phyloP scores from a whole-genome alignment of 2,329 filamentous ascomycete genomes.

The Neoarthrinium moseri region DNA sequence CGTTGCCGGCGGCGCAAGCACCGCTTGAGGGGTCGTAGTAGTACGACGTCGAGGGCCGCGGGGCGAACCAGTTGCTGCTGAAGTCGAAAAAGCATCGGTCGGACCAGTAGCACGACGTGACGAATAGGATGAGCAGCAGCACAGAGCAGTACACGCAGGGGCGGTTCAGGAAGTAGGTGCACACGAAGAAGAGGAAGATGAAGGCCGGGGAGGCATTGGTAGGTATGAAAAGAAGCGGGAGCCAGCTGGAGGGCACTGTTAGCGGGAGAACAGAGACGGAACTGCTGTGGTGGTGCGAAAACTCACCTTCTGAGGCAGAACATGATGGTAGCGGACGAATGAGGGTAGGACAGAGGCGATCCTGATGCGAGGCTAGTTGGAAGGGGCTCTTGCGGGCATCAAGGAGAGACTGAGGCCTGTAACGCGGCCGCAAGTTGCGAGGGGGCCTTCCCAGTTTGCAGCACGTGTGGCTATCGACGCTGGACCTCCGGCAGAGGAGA shows the following conservation, averaged over 20 bases:
- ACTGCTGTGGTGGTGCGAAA: conserved; percentile 10
- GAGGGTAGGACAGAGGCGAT: background rate
- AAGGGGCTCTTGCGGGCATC: too few relatives aligned
- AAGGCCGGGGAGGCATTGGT: conserved; percentile 83
- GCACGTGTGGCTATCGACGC: too few relatives aligned
- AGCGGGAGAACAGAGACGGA: background rate
- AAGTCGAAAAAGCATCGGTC: conserved; percentile 94
- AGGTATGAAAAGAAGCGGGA: conserved; percentile 84
- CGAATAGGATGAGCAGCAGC: conserved; percentile 90
- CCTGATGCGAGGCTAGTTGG: too few relatives aligned
- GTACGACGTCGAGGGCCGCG: conserved; percentile 52
- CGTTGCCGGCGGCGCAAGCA: conserved; percentile 21
- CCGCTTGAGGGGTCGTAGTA: too few relatives aligned
- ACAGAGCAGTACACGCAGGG: conserved; percentile 98
- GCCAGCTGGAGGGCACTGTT: conserved; percentile 58
- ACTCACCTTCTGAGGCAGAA: conserved; percentile 61
- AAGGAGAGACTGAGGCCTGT: too few relatives aligned
- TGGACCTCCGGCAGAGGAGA: too few relatives aligned
- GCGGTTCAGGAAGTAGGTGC: conserved; percentile 93
- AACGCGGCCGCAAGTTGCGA: too few relatives aligned
- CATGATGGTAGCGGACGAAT: conserved; percentile 37
- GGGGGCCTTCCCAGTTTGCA: too few relatives aligned
- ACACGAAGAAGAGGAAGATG: conserved; percentile 84
- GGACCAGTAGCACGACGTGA: conserved; percentile 87
- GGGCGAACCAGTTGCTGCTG: conserved; percentile 87